A percentile compares a stretch with the other conserved stretches of the same genome.
phyloP scores from a whole-genome alignment of 352 stramenopile species.

The Phytophthora cactorum region DNA sequence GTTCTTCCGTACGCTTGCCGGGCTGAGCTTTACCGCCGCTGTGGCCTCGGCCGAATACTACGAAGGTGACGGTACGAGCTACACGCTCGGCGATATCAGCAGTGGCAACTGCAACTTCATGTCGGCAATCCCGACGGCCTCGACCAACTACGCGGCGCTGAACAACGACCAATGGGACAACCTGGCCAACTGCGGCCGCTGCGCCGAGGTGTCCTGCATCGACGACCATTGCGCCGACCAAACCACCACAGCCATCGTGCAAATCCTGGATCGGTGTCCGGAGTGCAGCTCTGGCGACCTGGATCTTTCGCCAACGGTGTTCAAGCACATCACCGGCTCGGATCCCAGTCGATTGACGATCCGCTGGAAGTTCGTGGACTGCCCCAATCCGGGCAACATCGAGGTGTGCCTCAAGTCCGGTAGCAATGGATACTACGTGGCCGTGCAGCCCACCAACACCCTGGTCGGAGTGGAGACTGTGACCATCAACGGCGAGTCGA shows the following conservation, averaged over 20 bases:
- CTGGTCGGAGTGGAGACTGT: constrained; percentile 50
- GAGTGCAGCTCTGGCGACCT: constrained; percentile 70
- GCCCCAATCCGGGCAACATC: constrained; percentile 49
- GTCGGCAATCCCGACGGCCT: constrained; percentile 45
- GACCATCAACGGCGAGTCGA: constrained; percentile 58
- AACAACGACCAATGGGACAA: constrained; percentile 65
- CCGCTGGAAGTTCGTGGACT: constrained; percentile 68
- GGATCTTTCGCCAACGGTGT: constrained; percentile 71
- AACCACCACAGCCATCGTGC: constrained; percentile 47
- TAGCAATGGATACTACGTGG: constrained; percentile 62
- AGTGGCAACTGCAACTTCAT: constrained; percentile 57
- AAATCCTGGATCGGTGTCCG: constrained; percentile 73
- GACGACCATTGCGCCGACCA: constrained; percentile 55
- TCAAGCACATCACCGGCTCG: constrained; percentile 66
- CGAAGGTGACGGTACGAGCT: constrained; percentile 48
- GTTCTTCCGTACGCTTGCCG: constrained; percentile 14
- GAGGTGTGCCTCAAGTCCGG: constrained; percentile 69
- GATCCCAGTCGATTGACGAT: constrained; percentile 56
- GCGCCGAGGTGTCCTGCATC: constrained; percentile 57
- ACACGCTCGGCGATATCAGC: constrained; percentile 34
- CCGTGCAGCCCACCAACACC: constrained; percentile 64
- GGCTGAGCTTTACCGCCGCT: constrained; percentile 6
- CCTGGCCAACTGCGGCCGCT: constrained; percentile 59
- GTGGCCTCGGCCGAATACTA: constrained; percentile 29
- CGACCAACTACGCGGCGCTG: constrained; percentile 68